phyloP scores from a whole-genome alignment of 2,329 filamentous ascomycete species.

The Eutypa lata region DNA sequence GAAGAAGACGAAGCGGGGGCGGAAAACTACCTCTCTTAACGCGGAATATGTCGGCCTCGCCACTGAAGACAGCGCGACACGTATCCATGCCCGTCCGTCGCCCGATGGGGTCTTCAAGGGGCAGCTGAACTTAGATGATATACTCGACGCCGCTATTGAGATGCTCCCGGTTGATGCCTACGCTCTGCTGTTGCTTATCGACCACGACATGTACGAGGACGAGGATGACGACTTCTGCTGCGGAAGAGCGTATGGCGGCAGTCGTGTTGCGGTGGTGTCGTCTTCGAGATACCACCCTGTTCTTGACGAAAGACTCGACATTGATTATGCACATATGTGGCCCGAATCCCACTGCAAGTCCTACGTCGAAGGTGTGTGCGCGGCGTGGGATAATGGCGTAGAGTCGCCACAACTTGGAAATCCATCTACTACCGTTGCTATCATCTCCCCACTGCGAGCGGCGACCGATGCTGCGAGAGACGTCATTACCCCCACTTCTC shows the following conservation, averaged over 20 bases:
- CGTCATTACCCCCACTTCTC: slow-evolving; percentile 17
- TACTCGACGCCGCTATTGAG: slow-evolving; percentile 54
- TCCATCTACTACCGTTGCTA: background rate
- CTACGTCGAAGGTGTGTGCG: slow-evolving; percentile 43
- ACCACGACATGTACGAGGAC: slow-evolving; percentile 64
- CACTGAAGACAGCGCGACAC: slow-evolving; percentile 32
- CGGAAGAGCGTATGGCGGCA: slow-evolving; percentile 63
- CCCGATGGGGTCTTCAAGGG: slow-evolving; percentile 43
- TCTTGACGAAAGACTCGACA: slow-evolving; percentile 35
- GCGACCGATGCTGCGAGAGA: slow-evolving; percentile 29
- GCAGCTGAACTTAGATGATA: slow-evolving; percentile 59
- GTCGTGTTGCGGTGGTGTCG: slow-evolving; percentile 59
- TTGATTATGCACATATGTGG: slow-evolving; percentile 56
- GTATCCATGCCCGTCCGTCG: slow-evolving; percentile 48
- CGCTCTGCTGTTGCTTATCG: slow-evolving; percentile 51
- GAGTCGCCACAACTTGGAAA: background rate
- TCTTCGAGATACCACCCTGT: slow-evolving; percentile 58
- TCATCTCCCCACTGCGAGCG: slow-evolving; percentile 20
- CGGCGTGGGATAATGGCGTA: slow-evolving; percentile 5
- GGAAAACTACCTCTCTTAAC: too few species aligned
- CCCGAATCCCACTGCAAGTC: slow-evolving; percentile 58
- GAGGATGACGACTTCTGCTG: slow-evolving; percentile 66
- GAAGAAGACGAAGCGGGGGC: background rate
- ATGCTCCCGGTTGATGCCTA: slow-evolving; percentile 58
- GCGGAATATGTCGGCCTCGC: slow-evolving; percentile 43